These are phyloP conservation scores for Papiliotrema flavescens DNA, from an alignment of 1,284 basidiomycete genomes.

Conservation along the genomic window DNA sequence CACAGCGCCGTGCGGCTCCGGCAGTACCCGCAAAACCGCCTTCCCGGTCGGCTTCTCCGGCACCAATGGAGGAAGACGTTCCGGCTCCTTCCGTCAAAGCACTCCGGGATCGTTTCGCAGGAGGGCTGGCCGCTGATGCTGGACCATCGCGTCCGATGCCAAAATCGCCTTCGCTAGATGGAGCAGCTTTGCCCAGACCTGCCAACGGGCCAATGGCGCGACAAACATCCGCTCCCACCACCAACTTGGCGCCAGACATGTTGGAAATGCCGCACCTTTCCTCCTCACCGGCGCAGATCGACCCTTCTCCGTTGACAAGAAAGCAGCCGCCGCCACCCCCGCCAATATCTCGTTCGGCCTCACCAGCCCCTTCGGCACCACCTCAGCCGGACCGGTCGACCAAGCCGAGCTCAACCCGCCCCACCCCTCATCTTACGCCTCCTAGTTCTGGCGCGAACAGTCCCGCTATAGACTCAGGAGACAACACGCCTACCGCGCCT, in stretches of 20 bases:
- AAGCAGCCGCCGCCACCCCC: neutral
- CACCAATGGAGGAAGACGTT: neutral
- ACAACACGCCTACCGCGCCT: neutral
- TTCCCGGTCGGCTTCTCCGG: too few relatives aligned
- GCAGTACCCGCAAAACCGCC: neutral
- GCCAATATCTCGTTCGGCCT: neutral
- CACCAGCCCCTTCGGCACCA: neutral
- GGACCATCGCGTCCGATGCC: neutral
- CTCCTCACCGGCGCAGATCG: neutral
- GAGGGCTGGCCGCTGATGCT: neutral
- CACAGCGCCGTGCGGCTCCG: neutral
- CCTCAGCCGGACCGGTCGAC: neutral
- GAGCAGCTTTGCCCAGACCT: neutral
- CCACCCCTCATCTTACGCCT: neutral
- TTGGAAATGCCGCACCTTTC: neutral
- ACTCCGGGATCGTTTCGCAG: slow-evolving; percentile 20
- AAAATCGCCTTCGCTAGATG: neutral
- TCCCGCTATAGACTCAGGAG: neutral
- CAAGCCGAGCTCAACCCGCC: neutral
- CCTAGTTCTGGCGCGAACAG: neutral
- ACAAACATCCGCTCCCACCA: neutral
- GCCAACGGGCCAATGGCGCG: neutral
- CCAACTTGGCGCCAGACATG: neutral
- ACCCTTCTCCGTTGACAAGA: neutral
- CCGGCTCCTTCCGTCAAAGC: slow-evolving; percentile 19